Conservation (phyloP, 441 rosid species). For the Rhodomyrtus psidioides region DNA sequence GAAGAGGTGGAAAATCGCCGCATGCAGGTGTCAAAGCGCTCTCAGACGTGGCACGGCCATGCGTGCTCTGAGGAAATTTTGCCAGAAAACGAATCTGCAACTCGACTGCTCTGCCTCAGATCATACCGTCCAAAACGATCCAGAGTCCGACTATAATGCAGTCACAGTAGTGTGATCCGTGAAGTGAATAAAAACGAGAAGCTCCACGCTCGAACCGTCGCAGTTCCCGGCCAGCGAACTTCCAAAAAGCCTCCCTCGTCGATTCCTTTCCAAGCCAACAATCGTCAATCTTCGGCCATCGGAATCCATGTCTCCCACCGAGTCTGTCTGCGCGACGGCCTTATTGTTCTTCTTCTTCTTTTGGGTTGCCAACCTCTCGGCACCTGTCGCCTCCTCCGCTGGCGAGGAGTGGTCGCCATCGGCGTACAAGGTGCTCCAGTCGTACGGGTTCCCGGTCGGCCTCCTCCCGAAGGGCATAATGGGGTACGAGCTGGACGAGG, state of each 20-base stretch:
- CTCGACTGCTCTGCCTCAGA: neutral
- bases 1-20: neutral
- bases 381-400: neutral
- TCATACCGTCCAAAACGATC: neutral
- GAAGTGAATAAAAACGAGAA: neutral
- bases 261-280: neutral
- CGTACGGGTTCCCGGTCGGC: constrained; percentile 7
- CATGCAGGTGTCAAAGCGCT: neutral
- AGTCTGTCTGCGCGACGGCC: neutral
- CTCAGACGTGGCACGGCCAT: neutral
- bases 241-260: neutral
- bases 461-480: constrained; percentile 11
- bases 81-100: neutral
- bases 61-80: neutral
- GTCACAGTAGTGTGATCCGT: neutral
- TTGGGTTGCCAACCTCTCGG: neutral
- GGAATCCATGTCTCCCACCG: neutral
- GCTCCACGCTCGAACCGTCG: neutral
- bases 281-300: neutral
- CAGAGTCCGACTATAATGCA: neutral
- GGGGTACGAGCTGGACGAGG: constrained; percentile 5
- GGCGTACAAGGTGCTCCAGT: constrained; percentile 5
- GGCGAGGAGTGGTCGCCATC: neutral
- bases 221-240: neutral
- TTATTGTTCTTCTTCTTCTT: neutral